phyloP scores from a whole-genome alignment of 768 basidiomycete species.

The Xanthoconium purpureum region DNA sequence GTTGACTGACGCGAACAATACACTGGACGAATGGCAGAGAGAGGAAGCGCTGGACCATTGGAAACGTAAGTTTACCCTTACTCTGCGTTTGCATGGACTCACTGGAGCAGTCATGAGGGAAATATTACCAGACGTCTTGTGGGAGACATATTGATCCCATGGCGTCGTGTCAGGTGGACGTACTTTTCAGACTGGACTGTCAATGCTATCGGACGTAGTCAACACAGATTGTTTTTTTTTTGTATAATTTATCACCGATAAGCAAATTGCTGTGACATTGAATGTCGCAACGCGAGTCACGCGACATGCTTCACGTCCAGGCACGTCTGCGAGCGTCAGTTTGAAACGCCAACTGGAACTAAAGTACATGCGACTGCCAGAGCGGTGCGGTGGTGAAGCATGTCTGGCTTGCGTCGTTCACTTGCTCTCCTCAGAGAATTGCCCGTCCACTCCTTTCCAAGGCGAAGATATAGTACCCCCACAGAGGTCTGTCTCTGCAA shows the following conservation, averaged over 20 bases:
- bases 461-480: slow-evolving; percentile 22
- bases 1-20: slow-evolving; percentile 61
- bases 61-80: slow-evolving; percentile 49
- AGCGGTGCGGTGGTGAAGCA: background rate
- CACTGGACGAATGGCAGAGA: slow-evolving; percentile 63
- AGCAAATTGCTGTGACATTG: too few relatives aligned
- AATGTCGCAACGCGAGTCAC: too few relatives aligned
- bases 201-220: too few relatives aligned
- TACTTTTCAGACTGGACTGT: background rate
- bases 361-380: too few relatives aligned
- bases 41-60: slow-evolving; percentile 69
- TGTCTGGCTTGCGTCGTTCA: slow-evolving; percentile 17
- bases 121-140: slow-evolving; percentile 66
- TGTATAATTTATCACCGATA: too few relatives aligned
- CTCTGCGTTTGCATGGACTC: slow-evolving; percentile 1
- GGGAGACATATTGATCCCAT: slow-evolving; percentile 67
- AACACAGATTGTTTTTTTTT: too few relatives aligned
- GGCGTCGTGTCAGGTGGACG: background rate
- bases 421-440: slow-evolving; percentile 3
- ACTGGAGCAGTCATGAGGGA: slow-evolving; percentile 66
- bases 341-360: too few relatives aligned
- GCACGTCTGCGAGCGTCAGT: too few relatives aligned
- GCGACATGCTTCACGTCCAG: too few relatives aligned
- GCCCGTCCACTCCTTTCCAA: slow-evolving; percentile 1
- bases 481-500: slow-evolving; percentile 19